Evolutionary conservation across 106 monocot species (phyloP).

Genomic region (Platanthera zijinensis): DNA sequence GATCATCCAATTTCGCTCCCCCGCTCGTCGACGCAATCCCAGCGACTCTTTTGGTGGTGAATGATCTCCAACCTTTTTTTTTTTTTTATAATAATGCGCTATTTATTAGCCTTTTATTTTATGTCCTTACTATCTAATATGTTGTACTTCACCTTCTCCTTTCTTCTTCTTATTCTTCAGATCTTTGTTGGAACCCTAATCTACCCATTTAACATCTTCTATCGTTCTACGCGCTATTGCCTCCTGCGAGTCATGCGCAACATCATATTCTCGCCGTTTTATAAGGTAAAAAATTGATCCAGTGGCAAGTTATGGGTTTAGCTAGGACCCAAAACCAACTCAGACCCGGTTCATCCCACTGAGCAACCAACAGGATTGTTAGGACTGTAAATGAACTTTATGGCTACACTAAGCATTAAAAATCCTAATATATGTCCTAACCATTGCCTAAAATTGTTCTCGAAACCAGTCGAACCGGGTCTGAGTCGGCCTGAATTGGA

Average conservation of each 20-base stretch:
- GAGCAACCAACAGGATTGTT: neutral
- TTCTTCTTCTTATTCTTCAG: conserved; percentile 25
- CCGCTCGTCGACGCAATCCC: conserved; percentile 44
- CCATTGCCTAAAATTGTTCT: too few species aligned
- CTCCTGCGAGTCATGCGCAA: conserved; percentile 87
- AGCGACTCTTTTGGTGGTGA: conserved; percentile 59
- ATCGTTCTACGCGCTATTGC: conserved; percentile 71
- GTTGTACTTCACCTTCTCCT: neutral
- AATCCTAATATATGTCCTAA: too few species aligned
- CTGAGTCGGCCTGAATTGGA: too few species aligned
- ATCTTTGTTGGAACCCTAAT: conserved; percentile 45
- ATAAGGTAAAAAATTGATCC: conserved; percentile 39
- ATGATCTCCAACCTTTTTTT: neutral
- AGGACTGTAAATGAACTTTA: too few species aligned
- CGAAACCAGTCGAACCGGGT: too few species aligned
- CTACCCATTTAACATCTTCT: conserved; percentile 80
- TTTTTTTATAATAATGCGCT: neutral
- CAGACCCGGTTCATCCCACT: too few species aligned
- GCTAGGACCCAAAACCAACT: too few species aligned
- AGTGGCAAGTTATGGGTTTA: too few species aligned
- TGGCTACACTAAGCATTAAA: too few species aligned
- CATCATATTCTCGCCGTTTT: conserved; percentile 74
- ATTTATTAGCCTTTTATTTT: too few species aligned
- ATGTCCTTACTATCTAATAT: neutral
- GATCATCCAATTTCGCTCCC: conserved; percentile 23